A percentile compares a stretch with the other conserved stretches of the same genome.
Conservation (phyloP, 108 stramenopile species). For the Nitzschia putrida region DNA sequence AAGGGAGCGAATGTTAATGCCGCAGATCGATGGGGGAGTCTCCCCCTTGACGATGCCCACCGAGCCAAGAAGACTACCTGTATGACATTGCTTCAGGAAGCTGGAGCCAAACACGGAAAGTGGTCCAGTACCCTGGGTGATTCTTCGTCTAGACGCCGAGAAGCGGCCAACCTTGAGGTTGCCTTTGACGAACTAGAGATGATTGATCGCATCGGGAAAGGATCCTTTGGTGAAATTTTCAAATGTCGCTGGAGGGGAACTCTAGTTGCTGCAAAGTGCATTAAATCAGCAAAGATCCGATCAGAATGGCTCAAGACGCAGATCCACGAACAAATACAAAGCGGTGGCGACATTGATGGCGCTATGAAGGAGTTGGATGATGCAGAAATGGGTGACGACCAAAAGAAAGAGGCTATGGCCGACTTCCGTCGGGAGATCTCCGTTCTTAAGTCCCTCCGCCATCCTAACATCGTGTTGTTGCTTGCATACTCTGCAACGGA, state of each 20-base stretch:
- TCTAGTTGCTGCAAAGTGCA: slow-evolving; percentile 85
- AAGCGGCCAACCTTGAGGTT: slow-evolving; percentile 72
- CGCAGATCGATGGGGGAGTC: slow-evolving; percentile 83
- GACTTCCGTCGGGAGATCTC: slow-evolving; percentile 82
- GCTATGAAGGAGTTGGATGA: slow-evolving; percentile 46
- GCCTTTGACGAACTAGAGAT: slow-evolving; percentile 78
- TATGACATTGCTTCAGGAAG: slow-evolving; percentile 44
- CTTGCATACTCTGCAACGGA: slow-evolving; percentile 79
- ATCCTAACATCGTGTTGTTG: slow-evolving; percentile 84
- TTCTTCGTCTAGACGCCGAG: slow-evolving; percentile 31
- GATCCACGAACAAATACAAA: slow-evolving; percentile 28
- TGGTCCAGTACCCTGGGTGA: slow-evolving; percentile 9
- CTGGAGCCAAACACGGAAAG: slow-evolving; percentile 50
- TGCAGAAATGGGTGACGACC: slow-evolving; percentile 39
- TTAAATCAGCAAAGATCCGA: slow-evolving; percentile 76
- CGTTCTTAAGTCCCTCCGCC: slow-evolving; percentile 73
- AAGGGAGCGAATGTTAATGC: slow-evolving; percentile 77
- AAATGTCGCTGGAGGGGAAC: slow-evolving; percentile 81
- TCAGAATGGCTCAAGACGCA: slow-evolving; percentile 76
- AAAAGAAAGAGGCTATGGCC: slow-evolving; percentile 62
- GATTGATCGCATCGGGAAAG: slow-evolving; percentile 85
- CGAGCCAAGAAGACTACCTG: slow-evolving; percentile 27
- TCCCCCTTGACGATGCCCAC: slow-evolving; percentile 85
- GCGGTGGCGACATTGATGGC: slow-evolving; percentile 49
- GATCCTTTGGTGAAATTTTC: slow-evolving; percentile 90